phyloP scores from a whole-genome alignment of 495 filamentous ascomycete genomes.

The Penicillium cataractarum region DNA sequence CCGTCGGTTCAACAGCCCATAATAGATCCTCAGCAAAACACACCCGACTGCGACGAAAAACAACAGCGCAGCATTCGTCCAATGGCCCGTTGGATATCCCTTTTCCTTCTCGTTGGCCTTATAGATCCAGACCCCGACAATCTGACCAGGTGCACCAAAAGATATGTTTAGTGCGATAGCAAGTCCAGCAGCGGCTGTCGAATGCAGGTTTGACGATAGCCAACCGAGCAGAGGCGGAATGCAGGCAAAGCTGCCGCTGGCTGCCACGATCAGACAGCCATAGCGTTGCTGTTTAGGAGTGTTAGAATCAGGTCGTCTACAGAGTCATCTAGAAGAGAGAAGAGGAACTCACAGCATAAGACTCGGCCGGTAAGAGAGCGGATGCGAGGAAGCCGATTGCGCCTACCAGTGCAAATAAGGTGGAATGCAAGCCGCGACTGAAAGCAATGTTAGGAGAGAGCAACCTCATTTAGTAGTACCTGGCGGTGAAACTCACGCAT shows the following conservation, averaged over 20 bases:
- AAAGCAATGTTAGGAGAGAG: background rate
- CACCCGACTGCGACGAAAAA: conserved; percentile 41
- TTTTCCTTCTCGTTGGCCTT: conserved; percentile 58
- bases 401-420: conserved; percentile 56
- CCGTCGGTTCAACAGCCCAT: conserved; percentile 25
- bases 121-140: conserved; percentile 75
- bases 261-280: conserved; percentile 46
- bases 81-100: conserved; percentile 71
- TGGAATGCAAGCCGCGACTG: conserved; percentile 29
- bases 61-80: conserved; percentile 55
- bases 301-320: background rate
- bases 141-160: conserved; percentile 36
- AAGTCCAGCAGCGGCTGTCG: background rate
- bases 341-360: conserved; percentile 48
- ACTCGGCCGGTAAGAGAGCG: conserved; percentile 59
- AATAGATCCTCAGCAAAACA: conserved; percentile 40
- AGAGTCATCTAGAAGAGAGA: background rate
- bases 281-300: conserved; percentile 54
- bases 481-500: conserved; percentile 41
- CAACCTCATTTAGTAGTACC: background rate
- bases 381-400: conserved; percentile 68
- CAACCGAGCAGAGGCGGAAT: background rate
- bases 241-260: background rate
- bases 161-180: background rate
- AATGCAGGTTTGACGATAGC: background rate